Evolutionary conservation across 768 basidiomycete species (phyloP).

Genomic region (Suillus subalutaceus): DNA sequence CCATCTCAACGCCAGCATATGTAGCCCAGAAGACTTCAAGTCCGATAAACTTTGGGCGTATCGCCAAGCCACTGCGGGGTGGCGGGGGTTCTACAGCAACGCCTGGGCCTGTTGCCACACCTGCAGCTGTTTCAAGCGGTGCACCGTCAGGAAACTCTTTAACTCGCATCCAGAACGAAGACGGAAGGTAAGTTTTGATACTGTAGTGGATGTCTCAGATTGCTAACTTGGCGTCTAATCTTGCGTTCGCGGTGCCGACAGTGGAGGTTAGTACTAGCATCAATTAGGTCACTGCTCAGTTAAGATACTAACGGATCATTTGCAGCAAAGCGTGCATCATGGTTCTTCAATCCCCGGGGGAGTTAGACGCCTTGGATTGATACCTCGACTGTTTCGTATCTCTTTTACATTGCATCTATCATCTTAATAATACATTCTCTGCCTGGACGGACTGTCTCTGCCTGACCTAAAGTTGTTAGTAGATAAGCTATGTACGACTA

Average conservation of each 20-base stretch:
- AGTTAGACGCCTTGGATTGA: conserved; percentile 25
- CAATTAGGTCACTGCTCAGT: conserved; percentile 16
- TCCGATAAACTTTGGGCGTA: conserved; percentile 87
- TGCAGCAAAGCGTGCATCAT: conserved; percentile 86
- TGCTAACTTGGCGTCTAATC: conserved; percentile 21
- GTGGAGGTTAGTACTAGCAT: conserved; percentile 34
- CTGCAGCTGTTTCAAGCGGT: conserved; percentile 44
- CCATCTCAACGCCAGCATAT: conserved; percentile 31
- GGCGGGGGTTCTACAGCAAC: conserved; percentile 68
- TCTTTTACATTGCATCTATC: conserved; percentile 29
- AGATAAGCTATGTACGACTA: conserved; percentile 18
- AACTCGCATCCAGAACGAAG: conserved; percentile 78
- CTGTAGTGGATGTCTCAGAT: background rate
- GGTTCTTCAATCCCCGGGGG: conserved; percentile 90
- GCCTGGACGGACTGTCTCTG: conserved; percentile 13
- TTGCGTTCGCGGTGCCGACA: conserved; percentile 28
- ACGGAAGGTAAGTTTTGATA: conserved; percentile 57
- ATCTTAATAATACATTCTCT: conserved; percentile 33
- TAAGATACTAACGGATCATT: conserved; percentile 34
- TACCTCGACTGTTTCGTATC: conserved; percentile 18
- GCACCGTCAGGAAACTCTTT: conserved; percentile 65
- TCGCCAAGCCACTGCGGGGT: conserved; percentile 95
- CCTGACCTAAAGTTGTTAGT: conserved; percentile 7
- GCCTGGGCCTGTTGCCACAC: conserved; percentile 42
- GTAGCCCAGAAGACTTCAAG: conserved; percentile 75